Conservation (phyloP, 495 filamentous ascomycete genomes). For the Eremomyces bilateralis region DNA sequence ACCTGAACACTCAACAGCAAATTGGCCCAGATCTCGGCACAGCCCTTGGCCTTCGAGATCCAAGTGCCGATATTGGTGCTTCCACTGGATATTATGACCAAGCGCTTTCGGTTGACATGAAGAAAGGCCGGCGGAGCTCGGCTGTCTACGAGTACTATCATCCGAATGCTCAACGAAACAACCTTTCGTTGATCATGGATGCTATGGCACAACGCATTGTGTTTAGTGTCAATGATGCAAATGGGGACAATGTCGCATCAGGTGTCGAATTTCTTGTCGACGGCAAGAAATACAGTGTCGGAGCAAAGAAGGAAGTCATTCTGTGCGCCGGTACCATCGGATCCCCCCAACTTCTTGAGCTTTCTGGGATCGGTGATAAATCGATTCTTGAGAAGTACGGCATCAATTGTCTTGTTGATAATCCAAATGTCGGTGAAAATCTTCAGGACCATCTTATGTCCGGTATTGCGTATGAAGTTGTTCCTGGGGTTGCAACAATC, state of each 20-base stretch:
- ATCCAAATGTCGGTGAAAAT: conserved; percentile 23
- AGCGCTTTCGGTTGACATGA: no score
- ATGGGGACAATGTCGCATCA: conserved; percentile 4
- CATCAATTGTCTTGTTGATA: conserved; percentile 8
- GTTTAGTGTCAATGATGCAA: no score
- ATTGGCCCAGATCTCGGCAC: no score
- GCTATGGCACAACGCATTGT: neutral
- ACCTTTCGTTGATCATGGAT: neutral
- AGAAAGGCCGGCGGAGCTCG: neutral
- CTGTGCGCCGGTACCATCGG: conserved; percentile 13
- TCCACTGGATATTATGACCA: no score
- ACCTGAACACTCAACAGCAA: no score
- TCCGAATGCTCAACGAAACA: neutral
- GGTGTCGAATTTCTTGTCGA: conserved; percentile 19
- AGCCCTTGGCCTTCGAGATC: no score
- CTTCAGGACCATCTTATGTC: conserved; percentile 21
- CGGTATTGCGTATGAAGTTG: conserved; percentile 1
- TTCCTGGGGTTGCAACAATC: conserved; percentile 1
- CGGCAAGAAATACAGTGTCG: conserved; percentile 12
- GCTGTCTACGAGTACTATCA: neutral
- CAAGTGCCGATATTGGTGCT: no score
- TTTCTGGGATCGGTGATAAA: conserved; percentile 19
- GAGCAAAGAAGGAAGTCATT: conserved; percentile 13
- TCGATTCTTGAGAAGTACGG: conserved; percentile 8
- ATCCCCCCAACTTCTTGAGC: conserved; percentile 16